phyloP scores from a whole-genome alignment of 805 yeast genomes.

The Nakazawaea populi region DNA sequence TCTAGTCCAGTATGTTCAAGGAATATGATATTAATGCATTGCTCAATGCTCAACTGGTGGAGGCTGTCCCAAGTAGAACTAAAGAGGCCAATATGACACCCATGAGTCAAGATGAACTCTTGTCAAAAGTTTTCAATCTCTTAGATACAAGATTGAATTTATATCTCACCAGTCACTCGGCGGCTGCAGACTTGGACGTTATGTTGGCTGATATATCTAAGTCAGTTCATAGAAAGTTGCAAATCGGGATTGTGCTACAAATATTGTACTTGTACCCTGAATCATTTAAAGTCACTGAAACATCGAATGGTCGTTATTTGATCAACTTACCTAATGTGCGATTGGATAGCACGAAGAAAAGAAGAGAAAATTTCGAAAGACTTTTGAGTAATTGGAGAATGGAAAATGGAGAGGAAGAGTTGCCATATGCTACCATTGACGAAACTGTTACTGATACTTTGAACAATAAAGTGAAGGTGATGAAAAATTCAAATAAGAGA shows the following conservation, averaged over 20 bases:
- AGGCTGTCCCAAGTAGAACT: background rate
- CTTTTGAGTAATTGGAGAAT: background rate
- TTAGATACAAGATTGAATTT: constrained; percentile 4
- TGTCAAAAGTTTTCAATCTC: background rate
- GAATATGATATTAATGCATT: background rate
- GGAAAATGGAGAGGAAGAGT: background rate
- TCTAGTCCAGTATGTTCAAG: background rate
- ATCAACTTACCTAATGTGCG: background rate
- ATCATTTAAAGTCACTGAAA: constrained; percentile 4
- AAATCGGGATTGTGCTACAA: constrained; percentile 2
- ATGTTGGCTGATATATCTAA: background rate
- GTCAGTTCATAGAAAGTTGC: background rate
- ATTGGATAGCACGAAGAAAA: constrained; percentile 1
- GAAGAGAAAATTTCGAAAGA: background rate
- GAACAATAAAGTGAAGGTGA: background rate
- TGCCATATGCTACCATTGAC: constrained; percentile 3
- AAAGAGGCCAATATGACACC: background rate
- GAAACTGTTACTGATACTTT: constrained; percentile 2
- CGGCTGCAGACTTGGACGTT: constrained; percentile 6
- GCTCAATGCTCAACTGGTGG: background rate
- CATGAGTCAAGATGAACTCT: background rate
- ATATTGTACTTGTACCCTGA: constrained; percentile 7
- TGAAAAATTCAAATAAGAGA: constrained; percentile 6
- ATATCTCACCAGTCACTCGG: constrained; percentile 6
- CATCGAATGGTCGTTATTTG: constrained; percentile 6